phyloP scores from a whole-genome alignment of 225 moss, liverwort and hornwort species.

The Asterella californica region DNA sequence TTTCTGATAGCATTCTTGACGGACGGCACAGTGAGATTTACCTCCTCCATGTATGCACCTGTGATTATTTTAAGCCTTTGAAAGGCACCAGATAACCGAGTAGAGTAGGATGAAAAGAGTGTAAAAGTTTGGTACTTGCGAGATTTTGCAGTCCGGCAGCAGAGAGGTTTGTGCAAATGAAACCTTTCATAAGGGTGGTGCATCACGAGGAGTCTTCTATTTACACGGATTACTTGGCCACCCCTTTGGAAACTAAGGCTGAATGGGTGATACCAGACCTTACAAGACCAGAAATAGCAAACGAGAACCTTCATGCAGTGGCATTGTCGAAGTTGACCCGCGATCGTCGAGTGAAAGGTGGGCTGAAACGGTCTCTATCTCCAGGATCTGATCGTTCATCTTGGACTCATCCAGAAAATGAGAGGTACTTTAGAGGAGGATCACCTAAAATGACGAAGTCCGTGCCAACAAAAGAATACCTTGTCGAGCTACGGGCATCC shows the following conservation, averaged over 20 bases:
- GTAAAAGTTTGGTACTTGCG: not conserved
- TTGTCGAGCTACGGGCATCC: conserved; percentile 30
- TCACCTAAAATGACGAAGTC: conserved; percentile 43
- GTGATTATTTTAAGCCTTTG: not conserved
- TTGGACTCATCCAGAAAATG: conserved; percentile 39
- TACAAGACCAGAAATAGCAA: conserved; percentile 36
- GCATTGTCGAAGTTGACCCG: conserved; percentile 25
- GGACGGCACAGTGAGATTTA: no score
- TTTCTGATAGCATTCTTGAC: no score
- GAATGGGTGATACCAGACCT: conserved; percentile 63
- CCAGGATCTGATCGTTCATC: conserved; percentile 5
- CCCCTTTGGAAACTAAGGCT: conserved; percentile 41
- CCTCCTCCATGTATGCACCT: no score
- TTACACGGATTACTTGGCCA: conserved; percentile 52
- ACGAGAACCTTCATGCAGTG: conserved; percentile 17
- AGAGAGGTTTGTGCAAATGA: conserved; percentile 42
- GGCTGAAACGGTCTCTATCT: conserved; percentile 29
- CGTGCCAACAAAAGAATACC: conserved; percentile 17
- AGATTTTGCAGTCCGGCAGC: conserved; percentile 37
- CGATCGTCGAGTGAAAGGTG: not conserved
- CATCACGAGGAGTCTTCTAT: conserved; percentile 33
- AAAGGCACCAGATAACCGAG: not conserved
- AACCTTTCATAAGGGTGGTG: conserved; percentile 32
- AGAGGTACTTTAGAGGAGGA: conserved; percentile 33
- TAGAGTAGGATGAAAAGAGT: not conserved